Evolutionary conservation across 495 filamentous ascomycete species (phyloP).

Genomic region (Trichoderma erinaceum): DNA sequence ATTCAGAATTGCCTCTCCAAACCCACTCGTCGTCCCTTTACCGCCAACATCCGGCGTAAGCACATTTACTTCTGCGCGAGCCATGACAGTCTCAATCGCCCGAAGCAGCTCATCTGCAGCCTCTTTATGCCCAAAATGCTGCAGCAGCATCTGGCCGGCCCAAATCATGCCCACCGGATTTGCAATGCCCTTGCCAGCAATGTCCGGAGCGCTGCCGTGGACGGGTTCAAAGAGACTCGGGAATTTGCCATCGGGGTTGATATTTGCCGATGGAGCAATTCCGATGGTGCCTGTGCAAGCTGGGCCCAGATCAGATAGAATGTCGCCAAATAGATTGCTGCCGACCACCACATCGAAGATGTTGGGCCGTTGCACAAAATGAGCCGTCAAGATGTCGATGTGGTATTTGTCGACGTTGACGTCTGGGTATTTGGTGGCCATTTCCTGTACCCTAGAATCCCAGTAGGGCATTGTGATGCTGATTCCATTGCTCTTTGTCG

Average conservation of each 20-base stretch:
- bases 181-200: slow-evolving; percentile 63
- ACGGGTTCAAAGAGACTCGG: slow-evolving; percentile 87
- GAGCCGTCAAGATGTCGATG: slow-evolving; percentile 76
- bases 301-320: slow-evolving; percentile 76
- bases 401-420: slow-evolving; percentile 68
- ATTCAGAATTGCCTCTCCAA: slow-evolving; percentile 50
- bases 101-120: slow-evolving; percentile 56
- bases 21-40: slow-evolving; percentile 52
- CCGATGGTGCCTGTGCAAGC: slow-evolving; percentile 83
- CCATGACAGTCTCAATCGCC: slow-evolving; percentile 61
- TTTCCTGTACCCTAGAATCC: slow-evolving; percentile 65
- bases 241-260: slow-evolving; percentile 55
- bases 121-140: slow-evolving; percentile 59
- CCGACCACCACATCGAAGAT: slow-evolving; percentile 78
- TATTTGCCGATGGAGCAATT: slow-evolving; percentile 68
- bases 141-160: slow-evolving; percentile 67
- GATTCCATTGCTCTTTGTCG: slow-evolving; percentile 82
- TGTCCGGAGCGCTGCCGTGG: slow-evolving; percentile 66
- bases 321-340: slow-evolving; percentile 80
- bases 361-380: slow-evolving; percentile 74
- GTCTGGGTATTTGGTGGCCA: slow-evolving; percentile 65
- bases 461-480: slow-evolving; percentile 73
- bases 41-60: slow-evolving; percentile 66
- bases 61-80: slow-evolving; percentile 40
- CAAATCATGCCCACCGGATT: slow-evolving; percentile 69